Percentiles rank a stretch among this genome's conserved stretches.
Conservation (phyloP, 192 early-diverging fungal genomes). For the Coemansia sp. region DNA sequence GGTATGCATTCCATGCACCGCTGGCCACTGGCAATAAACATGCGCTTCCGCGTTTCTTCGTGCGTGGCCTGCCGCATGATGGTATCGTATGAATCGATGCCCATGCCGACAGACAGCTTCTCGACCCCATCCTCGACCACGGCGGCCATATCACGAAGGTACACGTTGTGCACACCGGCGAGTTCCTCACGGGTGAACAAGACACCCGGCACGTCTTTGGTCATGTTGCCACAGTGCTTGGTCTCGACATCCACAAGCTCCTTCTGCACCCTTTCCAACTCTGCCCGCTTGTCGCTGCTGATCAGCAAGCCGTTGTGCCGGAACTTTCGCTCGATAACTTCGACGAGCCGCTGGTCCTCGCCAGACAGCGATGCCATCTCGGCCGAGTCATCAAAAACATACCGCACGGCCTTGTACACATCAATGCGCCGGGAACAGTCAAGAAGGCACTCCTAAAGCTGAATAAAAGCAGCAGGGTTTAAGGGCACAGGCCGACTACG, state of each 20-base stretch:
- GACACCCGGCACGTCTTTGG: constrained; percentile 18
- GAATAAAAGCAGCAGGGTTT: neutral
- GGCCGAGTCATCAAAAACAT: constrained; percentile 32
- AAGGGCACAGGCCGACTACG: neutral
- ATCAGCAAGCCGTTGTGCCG: constrained; percentile 60
- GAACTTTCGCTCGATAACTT: constrained; percentile 54
- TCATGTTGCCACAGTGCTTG: neutral
- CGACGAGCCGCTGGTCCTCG: constrained; percentile 57
- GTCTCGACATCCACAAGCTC: constrained; percentile 5
- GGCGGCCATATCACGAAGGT: constrained; percentile 38
- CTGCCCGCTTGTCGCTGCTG: constrained; percentile 49
- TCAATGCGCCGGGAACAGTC: constrained; percentile 54
- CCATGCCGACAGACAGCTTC: constrained; percentile 54
- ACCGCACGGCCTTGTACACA: constrained; percentile 49
- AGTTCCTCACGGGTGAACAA: constrained; percentile 50
- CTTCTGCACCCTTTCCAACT: constrained; percentile 54
- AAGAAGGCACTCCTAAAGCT: constrained; percentile 50
- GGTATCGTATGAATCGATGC: constrained; percentile 44
- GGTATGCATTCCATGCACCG: constrained; percentile 47
- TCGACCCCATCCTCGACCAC: constrained; percentile 38
- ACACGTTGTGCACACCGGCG: constrained; percentile 63
- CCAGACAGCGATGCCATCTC: constrained; percentile 28
- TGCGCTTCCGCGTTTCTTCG: constrained; percentile 42
- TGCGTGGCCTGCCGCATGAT: constrained; percentile 43
- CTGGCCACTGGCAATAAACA: constrained; percentile 40